phyloP scores from a whole-genome alignment of 2,329 filamentous ascomycete genomes.

The Sporothrix pseudoabietina region DNA sequence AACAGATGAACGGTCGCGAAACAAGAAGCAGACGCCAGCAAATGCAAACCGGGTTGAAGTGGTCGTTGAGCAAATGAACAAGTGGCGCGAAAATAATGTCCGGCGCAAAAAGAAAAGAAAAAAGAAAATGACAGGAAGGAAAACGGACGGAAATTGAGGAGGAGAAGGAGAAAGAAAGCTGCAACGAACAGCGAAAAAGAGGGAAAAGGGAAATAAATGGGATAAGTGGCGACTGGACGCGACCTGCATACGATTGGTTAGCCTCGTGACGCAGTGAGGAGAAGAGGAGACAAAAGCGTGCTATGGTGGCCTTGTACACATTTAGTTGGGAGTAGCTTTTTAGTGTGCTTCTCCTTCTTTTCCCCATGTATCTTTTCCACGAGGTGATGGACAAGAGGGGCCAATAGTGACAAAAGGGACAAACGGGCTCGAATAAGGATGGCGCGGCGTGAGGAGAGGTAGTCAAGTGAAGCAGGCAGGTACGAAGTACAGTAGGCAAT shows the following conservation, averaged over 20 bases:
- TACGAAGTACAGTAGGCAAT: neutral
- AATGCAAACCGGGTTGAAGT: neutral
- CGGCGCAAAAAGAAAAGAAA: constrained; percentile 9
- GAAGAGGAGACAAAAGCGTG: neutral
- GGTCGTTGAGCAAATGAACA: neutral
- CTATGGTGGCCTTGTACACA: constrained; percentile 18
- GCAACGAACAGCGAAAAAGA: constrained; percentile 16
- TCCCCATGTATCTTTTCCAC: neutral
- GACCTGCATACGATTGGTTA: constrained; percentile 36
- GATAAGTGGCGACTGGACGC: constrained; percentile 33
- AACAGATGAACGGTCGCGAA: neutral
- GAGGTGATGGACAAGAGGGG: neutral
- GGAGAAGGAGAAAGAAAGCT: neutral
- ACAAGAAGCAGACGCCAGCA: neutral
- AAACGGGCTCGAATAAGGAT: constrained; percentile 1
- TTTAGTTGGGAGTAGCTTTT: neutral
- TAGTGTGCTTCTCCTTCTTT: constrained; percentile 2
- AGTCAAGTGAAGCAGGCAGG: constrained; percentile 9
- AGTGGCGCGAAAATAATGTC: neutral
- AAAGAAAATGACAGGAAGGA: neutral
- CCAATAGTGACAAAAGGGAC: neutral
- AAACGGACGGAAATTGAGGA: neutral
- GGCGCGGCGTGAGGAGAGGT: constrained; percentile 2
- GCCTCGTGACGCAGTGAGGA: constrained; percentile 35
- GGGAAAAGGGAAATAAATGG: constrained; percentile 27